These are phyloP conservation scores for Schwanniomyces occidentalis DNA, from an alignment of 805 yeast genomes.

Conservation along the genomic window DNA sequence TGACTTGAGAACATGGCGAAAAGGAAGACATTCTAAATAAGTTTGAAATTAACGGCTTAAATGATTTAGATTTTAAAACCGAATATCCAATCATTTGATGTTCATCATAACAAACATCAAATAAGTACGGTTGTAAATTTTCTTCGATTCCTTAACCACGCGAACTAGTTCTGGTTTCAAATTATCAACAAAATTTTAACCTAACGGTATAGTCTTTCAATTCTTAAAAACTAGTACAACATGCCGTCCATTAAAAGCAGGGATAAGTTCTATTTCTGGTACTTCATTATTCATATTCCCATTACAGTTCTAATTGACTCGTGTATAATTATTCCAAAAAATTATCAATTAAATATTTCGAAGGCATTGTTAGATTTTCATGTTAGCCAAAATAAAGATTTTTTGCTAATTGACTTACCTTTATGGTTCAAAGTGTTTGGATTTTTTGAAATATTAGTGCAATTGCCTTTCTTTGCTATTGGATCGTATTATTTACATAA, in stretches of 20 bases:
- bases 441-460: conserved; percentile 68
- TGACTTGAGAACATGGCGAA: background rate
- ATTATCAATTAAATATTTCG: conserved; percentile 51
- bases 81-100: conserved; percentile 2
- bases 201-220: too few species aligned
- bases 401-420: conserved; percentile 59
- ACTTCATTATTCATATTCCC: conserved; percentile 68
- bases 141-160: too few species aligned
- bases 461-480: conserved; percentile 72
- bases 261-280: conserved; percentile 50
- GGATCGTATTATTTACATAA: conserved; percentile 31
- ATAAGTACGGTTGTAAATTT: too few species aligned
- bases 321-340: conserved; percentile 61
- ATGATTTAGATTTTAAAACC: background rate
- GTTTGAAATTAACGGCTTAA: background rate
- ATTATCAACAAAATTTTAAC: too few species aligned
- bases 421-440: conserved; percentile 77
- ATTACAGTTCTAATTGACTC: conserved; percentile 77
- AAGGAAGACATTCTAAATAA: conserved; percentile 1
- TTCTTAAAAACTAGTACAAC: too few species aligned
- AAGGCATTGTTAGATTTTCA: conserved; percentile 56
- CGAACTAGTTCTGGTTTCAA: too few species aligned
- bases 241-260: background rate
- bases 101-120: too few species aligned
- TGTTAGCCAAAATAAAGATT: conserved; percentile 65